Evolutionary conservation across 2,329 filamentous ascomycete species (phyloP).

Genomic region (Onygenales sp.): DNA sequence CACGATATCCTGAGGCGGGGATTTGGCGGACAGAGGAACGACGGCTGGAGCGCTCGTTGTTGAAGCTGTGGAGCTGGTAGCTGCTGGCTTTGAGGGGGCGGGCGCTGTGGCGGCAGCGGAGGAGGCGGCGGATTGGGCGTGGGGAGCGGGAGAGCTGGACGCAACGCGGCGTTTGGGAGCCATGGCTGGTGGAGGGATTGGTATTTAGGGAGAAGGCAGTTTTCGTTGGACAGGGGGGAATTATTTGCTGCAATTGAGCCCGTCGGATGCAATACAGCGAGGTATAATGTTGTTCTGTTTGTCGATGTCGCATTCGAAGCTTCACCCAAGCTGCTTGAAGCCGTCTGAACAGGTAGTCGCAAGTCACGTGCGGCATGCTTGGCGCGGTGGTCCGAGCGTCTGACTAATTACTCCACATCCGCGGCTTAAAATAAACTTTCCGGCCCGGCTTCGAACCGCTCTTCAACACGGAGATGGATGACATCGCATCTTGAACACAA

Average conservation of each 20-base stretch:
- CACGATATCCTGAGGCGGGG: constrained; percentile 48
- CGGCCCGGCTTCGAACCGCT: not conserved
- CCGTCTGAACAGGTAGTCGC: not conserved
- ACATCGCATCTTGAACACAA: not conserved
- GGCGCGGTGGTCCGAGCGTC: not conserved
- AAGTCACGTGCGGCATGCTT: not conserved
- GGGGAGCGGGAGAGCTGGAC: constrained; percentile 9
- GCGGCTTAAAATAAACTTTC: not conserved
- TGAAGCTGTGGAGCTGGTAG: constrained; percentile 19
- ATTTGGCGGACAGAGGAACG: constrained; percentile 28
- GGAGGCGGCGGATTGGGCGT: constrained; percentile 15
- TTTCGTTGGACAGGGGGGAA: not conserved
- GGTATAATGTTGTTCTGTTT: not conserved
- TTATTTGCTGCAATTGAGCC: not conserved
- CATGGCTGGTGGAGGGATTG: constrained; percentile 13
- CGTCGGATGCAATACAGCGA: not conserved
- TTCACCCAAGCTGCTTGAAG: not conserved
- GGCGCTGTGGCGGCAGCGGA: constrained; percentile 14
- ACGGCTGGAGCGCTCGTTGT: constrained; percentile 13
- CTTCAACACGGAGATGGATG: not conserved
- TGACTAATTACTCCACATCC: not conserved
- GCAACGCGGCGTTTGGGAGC: constrained; percentile 21
- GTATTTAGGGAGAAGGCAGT: not conserved
- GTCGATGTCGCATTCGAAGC: no score
- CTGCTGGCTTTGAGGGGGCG: constrained; percentile 17